Conservation (phyloP, 352 stramenopile genomes). For the Pythium periplocum region DNA sequence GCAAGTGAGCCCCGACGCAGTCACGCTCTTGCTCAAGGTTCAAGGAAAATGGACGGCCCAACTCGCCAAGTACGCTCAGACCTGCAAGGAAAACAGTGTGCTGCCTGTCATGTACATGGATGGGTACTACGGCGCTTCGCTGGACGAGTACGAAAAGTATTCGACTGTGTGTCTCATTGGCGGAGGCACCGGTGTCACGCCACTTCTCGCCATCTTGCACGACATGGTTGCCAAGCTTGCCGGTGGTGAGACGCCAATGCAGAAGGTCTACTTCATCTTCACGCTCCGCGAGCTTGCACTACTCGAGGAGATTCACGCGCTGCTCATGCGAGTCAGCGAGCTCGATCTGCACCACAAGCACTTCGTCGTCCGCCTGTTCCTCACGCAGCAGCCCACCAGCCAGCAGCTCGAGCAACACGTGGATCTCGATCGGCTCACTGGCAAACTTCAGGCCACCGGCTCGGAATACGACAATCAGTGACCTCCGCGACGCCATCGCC, state of each 20-base stretch:
- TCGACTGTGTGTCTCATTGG: constrained; percentile 37
- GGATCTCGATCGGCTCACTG: too few species aligned
- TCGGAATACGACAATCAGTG: too few species aligned
- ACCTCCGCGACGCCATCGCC: too few species aligned
- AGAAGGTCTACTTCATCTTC: constrained; percentile 36
- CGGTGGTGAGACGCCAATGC: constrained; percentile 5
- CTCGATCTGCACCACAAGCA: too few species aligned
- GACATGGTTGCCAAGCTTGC: constrained; percentile 26
- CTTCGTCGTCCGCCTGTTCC: too few species aligned
- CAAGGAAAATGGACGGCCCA: constrained; percentile 46
- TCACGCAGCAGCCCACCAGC: too few species aligned
- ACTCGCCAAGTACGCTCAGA: constrained; percentile 27
- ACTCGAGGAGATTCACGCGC: constrained; percentile 25
- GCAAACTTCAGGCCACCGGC: too few species aligned
- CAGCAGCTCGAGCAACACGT: too few species aligned
- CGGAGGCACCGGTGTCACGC: constrained; percentile 46
- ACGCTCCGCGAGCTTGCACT: constrained; percentile 34
- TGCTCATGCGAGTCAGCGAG: too few species aligned
- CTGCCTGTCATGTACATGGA: constrained; percentile 44
- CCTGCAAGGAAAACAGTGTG: constrained; percentile 19
- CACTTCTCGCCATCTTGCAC: constrained; percentile 48
- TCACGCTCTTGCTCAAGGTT: constrained; percentile 48
- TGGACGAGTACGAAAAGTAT: constrained; percentile 38
- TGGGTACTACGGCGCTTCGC: constrained; percentile 45
- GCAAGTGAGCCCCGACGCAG: constrained; percentile 16